Evolutionary conservation across 352 stramenopile species (phyloP).

Genomic region (Pythium rhizo-oryzae): DNA sequence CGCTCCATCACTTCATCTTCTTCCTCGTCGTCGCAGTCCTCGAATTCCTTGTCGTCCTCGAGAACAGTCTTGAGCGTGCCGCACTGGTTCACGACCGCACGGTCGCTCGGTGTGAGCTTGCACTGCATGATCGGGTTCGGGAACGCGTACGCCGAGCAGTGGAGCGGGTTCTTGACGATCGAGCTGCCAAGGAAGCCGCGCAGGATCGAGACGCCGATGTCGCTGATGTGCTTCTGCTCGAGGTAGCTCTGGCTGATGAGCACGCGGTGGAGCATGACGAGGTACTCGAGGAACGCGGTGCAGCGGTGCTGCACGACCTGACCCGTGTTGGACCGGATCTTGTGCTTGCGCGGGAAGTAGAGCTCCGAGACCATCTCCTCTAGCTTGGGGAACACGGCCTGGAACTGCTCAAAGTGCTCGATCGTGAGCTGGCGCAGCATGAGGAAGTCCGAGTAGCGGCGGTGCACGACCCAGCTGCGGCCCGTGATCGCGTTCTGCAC

Average conservation of each 20-base stretch:
- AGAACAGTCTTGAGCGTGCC: constrained; percentile 39
- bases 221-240: constrained; percentile 34
- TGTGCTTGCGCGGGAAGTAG: constrained; percentile 42
- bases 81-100: constrained; percentile 35
- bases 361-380: constrained; percentile 31
- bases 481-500: constrained; percentile 46
- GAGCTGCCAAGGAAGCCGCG: constrained; percentile 38
- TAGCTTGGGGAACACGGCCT: constrained; percentile 33
- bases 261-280: constrained; percentile 35
- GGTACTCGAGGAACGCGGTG: constrained; percentile 38
- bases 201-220: constrained; percentile 36
- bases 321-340: constrained; percentile 33
- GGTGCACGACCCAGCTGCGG: constrained; percentile 41
- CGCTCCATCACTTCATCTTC: neutral
- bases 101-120: constrained; percentile 28
- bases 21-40: constrained; percentile 25
- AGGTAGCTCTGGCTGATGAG: constrained; percentile 37
- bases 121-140: constrained; percentile 34
- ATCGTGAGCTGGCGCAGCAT: constrained; percentile 30
- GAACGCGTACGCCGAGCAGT: constrained; percentile 30
- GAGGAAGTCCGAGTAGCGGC: constrained; percentile 43
- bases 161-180: constrained; percentile 30
- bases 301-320: constrained; percentile 34
- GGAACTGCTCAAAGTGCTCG: constrained; percentile 34
- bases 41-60: constrained; percentile 35